Conservation (phyloP, 768 basidiomycete species). For the Tulasnella calospora region DNA sequence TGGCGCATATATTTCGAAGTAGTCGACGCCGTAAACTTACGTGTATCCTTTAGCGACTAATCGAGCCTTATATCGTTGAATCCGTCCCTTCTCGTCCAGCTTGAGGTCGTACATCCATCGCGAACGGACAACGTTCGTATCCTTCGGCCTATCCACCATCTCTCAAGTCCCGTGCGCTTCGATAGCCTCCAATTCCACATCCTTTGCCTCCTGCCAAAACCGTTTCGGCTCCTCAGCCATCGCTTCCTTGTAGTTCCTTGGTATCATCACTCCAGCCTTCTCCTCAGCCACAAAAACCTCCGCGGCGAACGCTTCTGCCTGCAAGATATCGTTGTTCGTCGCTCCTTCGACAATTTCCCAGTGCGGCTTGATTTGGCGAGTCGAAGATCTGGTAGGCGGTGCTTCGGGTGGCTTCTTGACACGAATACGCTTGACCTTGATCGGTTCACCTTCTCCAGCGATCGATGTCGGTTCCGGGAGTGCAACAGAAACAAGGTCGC, state of each 20-base stretch:
- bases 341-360: neutral
- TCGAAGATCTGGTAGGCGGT: neutral
- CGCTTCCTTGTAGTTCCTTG: neutral
- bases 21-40: slow-evolving; percentile 33
- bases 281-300: neutral
- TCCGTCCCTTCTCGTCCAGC: slow-evolving; percentile 28
- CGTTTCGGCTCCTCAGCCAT: neutral
- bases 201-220: neutral
- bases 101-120: slow-evolving; percentile 34
- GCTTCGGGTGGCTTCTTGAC: neutral
- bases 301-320: neutral
- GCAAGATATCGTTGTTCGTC: neutral
- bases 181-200: neutral
- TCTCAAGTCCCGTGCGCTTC: slow-evolving; percentile 26
- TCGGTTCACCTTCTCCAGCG: neutral
- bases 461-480: neutral
- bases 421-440: neutral
- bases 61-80: slow-evolving; percentile 32
- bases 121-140: slow-evolving; percentile 28
- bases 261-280: neutral
- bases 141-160: slow-evolving; percentile 24
- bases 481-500: neutral
- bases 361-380: neutral
- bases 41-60: slow-evolving; percentile 34
- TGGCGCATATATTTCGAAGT: slow-evolving; percentile 30